Evolutionary conservation across 768 basidiomycete species (phyloP), one percentile per base, ranked within the genome.

Genomic region (Phylloporus rhodoxanthus): DNA sequence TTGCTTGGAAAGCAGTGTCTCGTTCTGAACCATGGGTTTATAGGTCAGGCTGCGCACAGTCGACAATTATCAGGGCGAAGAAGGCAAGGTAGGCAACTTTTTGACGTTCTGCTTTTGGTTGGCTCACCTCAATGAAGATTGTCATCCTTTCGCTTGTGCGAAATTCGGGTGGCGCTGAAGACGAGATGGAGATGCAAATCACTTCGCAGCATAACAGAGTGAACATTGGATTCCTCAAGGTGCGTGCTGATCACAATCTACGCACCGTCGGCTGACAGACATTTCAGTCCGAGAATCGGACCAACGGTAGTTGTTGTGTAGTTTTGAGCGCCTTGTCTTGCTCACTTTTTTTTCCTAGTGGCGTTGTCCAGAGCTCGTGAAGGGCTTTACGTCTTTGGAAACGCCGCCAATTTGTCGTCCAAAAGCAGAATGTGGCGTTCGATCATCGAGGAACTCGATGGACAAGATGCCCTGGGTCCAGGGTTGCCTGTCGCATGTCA

Each of bases 51-150:
- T 90, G 5, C 77, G 87, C 5, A 89, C 87, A 0, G 77, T 90
- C 2, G 87, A 91, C 53, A 87, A 83, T 43, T 90, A 80, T 59
- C 88, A 90, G 64, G 87, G 86, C 2, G 80, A 84, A 51, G 85
- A 87, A 68, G 82, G 77, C 2, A 78, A 74, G 59, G 80, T 78
- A 55, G 15, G 60, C 40, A 0, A 1, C 3, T 17, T 37, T 26
- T 37, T 9, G n/a, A 28, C 19, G 17, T 36, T 2, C 5, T 9
- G 4, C 17, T 11, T 11, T 20, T 3, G 21, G 15, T 45, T 19
- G 15, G 29, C 40, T 58, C 44, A 50, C 38, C 2, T 48, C 43
- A n/a, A 10, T 5, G 9, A 51, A 84, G 71, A 76, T 89, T 45
- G 77, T 89, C 28, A 85, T 90, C 23, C 70, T 90, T 8, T 87